Evolutionary conservation across 345 rosid genomes (phyloP).

Genomic region (Aethionema arabicum): DNA sequence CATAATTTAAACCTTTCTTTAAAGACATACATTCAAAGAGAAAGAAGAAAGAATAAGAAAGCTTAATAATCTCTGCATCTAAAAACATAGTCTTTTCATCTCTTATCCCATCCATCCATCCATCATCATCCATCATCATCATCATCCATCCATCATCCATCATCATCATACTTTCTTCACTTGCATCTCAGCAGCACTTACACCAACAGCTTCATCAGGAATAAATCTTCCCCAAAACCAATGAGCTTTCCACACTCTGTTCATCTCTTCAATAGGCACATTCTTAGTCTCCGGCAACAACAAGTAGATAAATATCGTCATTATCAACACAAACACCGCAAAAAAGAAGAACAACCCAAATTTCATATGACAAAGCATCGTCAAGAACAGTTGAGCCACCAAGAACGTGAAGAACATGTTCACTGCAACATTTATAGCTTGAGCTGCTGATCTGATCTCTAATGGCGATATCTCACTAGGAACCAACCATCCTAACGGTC

Average conservation of each 20-base stretch:
- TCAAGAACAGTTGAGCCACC: slow-evolving; percentile 59
- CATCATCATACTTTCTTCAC: slow-evolving; percentile 33
- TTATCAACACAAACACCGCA: slow-evolving; percentile 42
- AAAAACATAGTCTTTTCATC: slow-evolving; percentile 15
- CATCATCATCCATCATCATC: not conserved
- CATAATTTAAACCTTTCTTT: too few species aligned
- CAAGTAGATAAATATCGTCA: slow-evolving; percentile 44
- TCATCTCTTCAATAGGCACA: slow-evolving; percentile 44
- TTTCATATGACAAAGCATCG: slow-evolving; percentile 54
- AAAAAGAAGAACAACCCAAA: slow-evolving; percentile 55
- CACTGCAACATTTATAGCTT: slow-evolving; percentile 47
- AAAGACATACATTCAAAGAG: slow-evolving; percentile 1
- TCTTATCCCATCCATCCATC: slow-evolving; percentile 21
- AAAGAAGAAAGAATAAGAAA: slow-evolving; percentile 4
- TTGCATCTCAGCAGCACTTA: slow-evolving; percentile 37
- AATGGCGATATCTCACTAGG: slow-evolving; percentile 67
- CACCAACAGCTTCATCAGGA: slow-evolving; percentile 39
- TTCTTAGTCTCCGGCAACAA: slow-evolving; percentile 48
- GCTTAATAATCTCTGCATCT: not conserved
- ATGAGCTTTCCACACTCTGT: slow-evolving; percentile 40
- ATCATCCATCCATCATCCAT: not conserved
- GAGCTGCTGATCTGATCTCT: slow-evolving; percentile 65
- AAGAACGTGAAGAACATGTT: slow-evolving; percentile 62
- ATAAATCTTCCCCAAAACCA: slow-evolving; percentile 43
- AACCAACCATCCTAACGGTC: slow-evolving; percentile 66